A percentile compares a stretch with the other conserved stretches of the same genome.
These are phyloP conservation scores for Rhynchospora breviuscula DNA, from an alignment of 176 grass and related monocot genomes.

Conservation along the genomic window DNA sequence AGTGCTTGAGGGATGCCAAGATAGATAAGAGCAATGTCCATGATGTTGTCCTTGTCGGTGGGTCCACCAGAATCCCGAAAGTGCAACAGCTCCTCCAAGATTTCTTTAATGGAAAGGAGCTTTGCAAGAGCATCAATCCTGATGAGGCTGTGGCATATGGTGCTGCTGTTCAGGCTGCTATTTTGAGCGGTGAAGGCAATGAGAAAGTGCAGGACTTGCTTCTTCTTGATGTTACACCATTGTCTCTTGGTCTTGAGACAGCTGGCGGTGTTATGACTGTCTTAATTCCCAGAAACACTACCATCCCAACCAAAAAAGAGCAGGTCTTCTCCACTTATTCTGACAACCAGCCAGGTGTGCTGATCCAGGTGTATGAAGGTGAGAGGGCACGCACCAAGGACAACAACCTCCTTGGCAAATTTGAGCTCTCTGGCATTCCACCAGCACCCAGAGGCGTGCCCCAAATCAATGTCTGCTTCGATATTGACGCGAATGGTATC, in stretches of 20 bases:
- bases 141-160: constrained; percentile 41
- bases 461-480: constrained; percentile 61
- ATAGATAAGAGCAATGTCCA: constrained; percentile 39
- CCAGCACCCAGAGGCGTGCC: constrained; percentile 59
- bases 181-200: constrained; percentile 34
- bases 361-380: constrained; percentile 48
- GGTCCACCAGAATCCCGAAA: constrained; percentile 26
- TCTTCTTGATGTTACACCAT: constrained; percentile 15
- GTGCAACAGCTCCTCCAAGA: constrained; percentile 33
- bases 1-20: constrained; percentile 43
- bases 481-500: constrained; percentile 61
- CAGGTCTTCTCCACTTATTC: constrained; percentile 53
- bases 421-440: constrained; percentile 63
- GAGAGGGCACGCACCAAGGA: constrained; percentile 50
- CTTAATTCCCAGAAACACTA: constrained; percentile 43
- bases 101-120: constrained; percentile 42
- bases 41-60: constrained; percentile 32
- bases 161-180: constrained; percentile 39
- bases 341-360: constrained; percentile 45
- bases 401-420: constrained; percentile 65
- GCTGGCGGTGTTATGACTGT: constrained; percentile 15
- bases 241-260: constrained; percentile 12
- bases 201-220: constrained; percentile 40
- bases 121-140: constrained; percentile 45
- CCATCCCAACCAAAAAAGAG: constrained; percentile 53